A percentile compares a stretch with the other conserved stretches of the same genome.
These are phyloP conservation scores for Astragalus glycyphyllos DNA, from an alignment of 306 rosid species.

Conservation along the genomic window DNA sequence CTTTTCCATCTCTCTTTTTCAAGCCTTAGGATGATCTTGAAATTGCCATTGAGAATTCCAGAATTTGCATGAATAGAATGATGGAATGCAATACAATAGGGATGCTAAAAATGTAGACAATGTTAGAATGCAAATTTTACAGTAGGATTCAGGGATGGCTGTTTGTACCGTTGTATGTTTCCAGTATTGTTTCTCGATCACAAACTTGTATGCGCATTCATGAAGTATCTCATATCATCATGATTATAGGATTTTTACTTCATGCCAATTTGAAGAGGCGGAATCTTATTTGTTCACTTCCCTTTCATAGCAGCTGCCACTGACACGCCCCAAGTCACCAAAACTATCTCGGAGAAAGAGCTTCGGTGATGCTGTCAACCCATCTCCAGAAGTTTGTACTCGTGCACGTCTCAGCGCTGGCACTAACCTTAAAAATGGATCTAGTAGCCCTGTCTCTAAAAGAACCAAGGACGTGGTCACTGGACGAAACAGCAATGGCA, in stretches of 20 bases:
- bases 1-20: constrained; percentile 3
- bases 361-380: constrained; percentile 63
- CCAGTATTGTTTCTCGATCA: constrained; percentile 4
- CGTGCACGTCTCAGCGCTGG: constrained; percentile 70
- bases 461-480: constrained; percentile 48
- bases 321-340: constrained; percentile 93
- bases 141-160: not conserved
- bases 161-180: constrained; percentile 24
- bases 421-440: constrained; percentile 41
- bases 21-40: constrained; percentile 27
- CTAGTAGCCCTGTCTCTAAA: constrained; percentile 37
- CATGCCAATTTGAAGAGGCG: constrained; percentile 14
- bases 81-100: constrained; percentile 14
- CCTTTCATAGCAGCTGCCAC: constrained; percentile 70
- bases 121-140: constrained; percentile 28
- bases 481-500: constrained; percentile 51
- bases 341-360: constrained; percentile 87
- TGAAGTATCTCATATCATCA: not conserved
- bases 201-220: constrained; percentile 5
- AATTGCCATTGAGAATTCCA: constrained; percentile 17
- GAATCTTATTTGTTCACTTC: constrained; percentile 13
- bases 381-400: constrained; percentile 45
- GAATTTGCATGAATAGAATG: constrained; percentile 20
- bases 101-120: not conserved
- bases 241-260: constrained; percentile 20